Evolutionary conservation across 495 filamentous ascomycete genomes (phyloP).

Genomic region (Xylaria intraflava): DNA sequence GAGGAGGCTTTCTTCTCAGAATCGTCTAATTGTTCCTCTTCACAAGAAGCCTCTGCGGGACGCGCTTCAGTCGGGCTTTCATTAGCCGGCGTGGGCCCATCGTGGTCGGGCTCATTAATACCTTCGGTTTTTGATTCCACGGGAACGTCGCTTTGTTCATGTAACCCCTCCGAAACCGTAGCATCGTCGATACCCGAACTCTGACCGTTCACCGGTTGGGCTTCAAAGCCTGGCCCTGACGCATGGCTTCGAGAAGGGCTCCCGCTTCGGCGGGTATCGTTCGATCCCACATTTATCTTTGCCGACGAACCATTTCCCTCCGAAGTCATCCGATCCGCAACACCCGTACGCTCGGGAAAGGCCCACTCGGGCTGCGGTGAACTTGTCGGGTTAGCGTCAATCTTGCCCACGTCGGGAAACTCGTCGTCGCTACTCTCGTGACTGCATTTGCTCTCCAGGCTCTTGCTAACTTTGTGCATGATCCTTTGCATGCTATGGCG

Average conservation of each 20-base stretch:
- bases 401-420: background rate
- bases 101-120: background rate
- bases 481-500: slow-evolving; percentile 13
- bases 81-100: slow-evolving; percentile 4
- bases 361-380: slow-evolving; percentile 14
- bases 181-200: slow-evolving; percentile 13
- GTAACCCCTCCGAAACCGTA: slow-evolving; percentile 14
- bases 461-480: slow-evolving; percentile 32
- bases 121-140: background rate
- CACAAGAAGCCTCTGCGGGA: background rate
- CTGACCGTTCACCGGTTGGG: background rate
- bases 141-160: slow-evolving; percentile 4
- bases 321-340: slow-evolving; percentile 30
- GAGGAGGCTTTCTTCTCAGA: slow-evolving; percentile 15
- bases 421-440: slow-evolving; percentile 20
- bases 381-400: background rate
- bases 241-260: slow-evolving; percentile 12
- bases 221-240: slow-evolving; percentile 13
- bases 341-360: slow-evolving; percentile 23
- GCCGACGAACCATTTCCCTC: slow-evolving; percentile 11
- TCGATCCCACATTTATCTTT: slow-evolving; percentile 10
- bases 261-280: slow-evolving; percentile 12
- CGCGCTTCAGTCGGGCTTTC: background rate
- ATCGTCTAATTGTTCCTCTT: slow-evolving; percentile 17
- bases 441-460: slow-evolving; percentile 26